Evolutionary conservation across 208 protist genomes (phyloP).

Genomic region (Trypanosoma mega): DNA sequence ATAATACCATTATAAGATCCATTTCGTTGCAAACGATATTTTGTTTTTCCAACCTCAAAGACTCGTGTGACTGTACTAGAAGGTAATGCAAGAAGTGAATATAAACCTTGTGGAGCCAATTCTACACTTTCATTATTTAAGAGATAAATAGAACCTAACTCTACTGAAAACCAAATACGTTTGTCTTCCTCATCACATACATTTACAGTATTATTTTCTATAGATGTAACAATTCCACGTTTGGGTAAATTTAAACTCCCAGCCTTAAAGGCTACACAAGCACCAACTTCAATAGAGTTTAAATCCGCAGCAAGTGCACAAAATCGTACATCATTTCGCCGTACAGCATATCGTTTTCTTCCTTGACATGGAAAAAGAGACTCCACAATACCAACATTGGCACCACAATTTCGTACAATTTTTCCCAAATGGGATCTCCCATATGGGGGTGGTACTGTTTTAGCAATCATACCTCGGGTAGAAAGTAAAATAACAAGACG

Average conservation of each 20-base stretch:
- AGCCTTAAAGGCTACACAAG: conserved; percentile 56
- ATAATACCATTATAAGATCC: conserved; percentile 90
- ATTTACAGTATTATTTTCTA: conserved; percentile 37
- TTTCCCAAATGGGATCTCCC: conserved; percentile 69
- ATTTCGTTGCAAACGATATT: conserved; percentile 64
- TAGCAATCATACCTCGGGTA: conserved; percentile 60
- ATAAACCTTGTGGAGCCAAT: conserved; percentile 35
- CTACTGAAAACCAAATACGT: conserved; percentile 45
- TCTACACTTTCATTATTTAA: conserved; percentile 71
- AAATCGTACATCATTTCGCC: conserved; percentile 68
- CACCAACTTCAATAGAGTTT: conserved; percentile 35
- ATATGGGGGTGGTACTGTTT: conserved; percentile 70
- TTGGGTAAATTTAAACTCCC: conserved; percentile 58
- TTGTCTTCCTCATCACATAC: conserved; percentile 66
- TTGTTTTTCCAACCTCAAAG: conserved; percentile 85
- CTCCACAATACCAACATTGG: conserved; percentile 75
- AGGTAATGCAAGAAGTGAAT: conserved; percentile 62
- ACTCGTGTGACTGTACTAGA: conserved; percentile 55
- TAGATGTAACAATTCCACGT: conserved; percentile 47
- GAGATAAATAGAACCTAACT: conserved; percentile 58
- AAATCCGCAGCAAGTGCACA: conserved; percentile 61
- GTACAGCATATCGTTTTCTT: conserved; percentile 39
- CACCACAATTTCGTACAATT: conserved; percentile 49
- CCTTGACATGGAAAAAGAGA: conserved; percentile 25
- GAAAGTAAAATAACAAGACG: conserved; percentile 75